Base-by-base conservation (phyloP, 306 rosid genomes). In the Fagus crenata region DNA sequence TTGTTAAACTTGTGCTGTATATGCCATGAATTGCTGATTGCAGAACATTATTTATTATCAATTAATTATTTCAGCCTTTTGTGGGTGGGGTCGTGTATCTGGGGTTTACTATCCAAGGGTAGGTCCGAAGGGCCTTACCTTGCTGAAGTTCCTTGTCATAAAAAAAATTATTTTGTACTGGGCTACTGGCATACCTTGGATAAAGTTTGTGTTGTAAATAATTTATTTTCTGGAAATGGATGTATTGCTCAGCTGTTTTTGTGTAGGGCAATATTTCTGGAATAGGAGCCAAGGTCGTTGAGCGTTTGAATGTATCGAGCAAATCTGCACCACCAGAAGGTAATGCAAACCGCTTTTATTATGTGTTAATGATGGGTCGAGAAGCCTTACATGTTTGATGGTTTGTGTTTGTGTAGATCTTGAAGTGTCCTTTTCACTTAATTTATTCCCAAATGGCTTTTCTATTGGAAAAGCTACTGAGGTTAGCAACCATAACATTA, bases 381-480 rank as follows among this genome's bases (percentile, higher is more conserved):
- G 63, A 77, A 59, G 69, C 53, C 15, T 11, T 78, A 49, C 1
- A 3, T 69, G 49, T 74, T 79, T 73, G 59, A 81, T 43, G 46
- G 73, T 39, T 37, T 41, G 46, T 33, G 32, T 77, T 78, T 18
- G n/a, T 84, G 85, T 80, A 84, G 88, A 78, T 32, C 56, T 81
- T 60, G 88, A 84, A 58, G 88, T 40, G 41, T 84, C 83, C 64
- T 84, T 84, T 69, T 77, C 78, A 31, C 67, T 84, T 67, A 78
- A 78, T 72, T 68, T 84, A 72, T 84, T 84, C 54, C 69, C 40
- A 67, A 77, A 75, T 39, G 88, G 88, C 9, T 84, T 77, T 75
- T 81, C 81, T 49, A 15, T 84, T 36, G 85, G 85, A 75, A 78
- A 81, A 55, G 81, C 69, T 36, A 7, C 69, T 7, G 76, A 84